A percentile compares a stretch with the other conserved stretches of the same genome.
phyloP scores from a whole-genome alignment of 768 basidiomycete genomes.

The Sporobolomyces phaffii region DNA sequence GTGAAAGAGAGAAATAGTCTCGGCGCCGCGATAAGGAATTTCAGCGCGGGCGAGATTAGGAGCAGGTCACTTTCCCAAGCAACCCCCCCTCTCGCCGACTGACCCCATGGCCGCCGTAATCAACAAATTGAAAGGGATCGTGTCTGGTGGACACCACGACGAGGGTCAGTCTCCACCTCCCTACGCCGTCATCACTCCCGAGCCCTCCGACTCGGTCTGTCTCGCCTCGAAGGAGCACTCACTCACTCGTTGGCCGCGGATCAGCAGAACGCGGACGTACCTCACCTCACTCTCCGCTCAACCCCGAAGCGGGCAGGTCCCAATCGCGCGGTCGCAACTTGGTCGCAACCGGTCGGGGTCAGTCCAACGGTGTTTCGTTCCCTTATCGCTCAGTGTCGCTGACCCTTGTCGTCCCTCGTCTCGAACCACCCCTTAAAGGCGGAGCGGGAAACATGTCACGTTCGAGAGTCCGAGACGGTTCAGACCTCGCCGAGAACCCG shows the following conservation, averaged over 20 bases:
- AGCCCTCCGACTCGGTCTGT: background rate
- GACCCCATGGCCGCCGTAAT: constrained; percentile 4
- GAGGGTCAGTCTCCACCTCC: background rate
- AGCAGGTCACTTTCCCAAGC: background rate
- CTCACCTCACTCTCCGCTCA: constrained; percentile 27
- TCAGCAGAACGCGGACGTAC: constrained; percentile 14
- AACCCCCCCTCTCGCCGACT: background rate
- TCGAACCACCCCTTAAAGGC: constrained; percentile 4
- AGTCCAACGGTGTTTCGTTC: background rate
- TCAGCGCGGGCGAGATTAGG: too few species aligned
- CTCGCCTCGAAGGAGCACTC: background rate
- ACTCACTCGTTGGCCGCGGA: background rate
- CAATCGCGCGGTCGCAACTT: constrained; percentile 16
- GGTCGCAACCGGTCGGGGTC: constrained; percentile 29
- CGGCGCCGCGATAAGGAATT: too few species aligned
- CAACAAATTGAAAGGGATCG: constrained; percentile 17
- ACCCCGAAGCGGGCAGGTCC: constrained; percentile 14
- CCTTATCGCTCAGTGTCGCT: background rate
- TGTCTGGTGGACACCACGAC: background rate
- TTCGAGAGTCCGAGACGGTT: constrained; percentile 33
- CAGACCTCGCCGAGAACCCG: constrained; percentile 1
- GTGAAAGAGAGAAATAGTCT: too few species aligned
- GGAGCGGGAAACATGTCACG: constrained; percentile 38
- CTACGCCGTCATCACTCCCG: background rate
- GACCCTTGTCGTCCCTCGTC: background rate